Conservation (phyloP, 768 basidiomycete species). For the Boletus pseudo-olivaceus region DNA sequence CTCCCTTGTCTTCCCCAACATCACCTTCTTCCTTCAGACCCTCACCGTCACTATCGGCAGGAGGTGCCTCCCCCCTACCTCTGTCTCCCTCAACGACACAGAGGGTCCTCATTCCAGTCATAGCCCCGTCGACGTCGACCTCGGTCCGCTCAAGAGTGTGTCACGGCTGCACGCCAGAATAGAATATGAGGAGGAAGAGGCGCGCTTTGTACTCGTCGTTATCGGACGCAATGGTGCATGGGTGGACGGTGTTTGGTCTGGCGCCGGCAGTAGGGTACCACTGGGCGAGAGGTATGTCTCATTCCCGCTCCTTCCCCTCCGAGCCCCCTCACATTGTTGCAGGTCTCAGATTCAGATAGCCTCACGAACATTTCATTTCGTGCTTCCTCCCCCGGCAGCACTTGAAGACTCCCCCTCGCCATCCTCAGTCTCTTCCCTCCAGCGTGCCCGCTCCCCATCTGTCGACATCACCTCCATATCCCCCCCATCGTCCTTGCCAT, state of each 20-base stretch:
- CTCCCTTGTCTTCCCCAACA: conserved; percentile 88
- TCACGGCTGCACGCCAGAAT: conserved; percentile 96
- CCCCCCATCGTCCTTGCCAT: conserved; percentile 77
- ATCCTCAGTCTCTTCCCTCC: conserved; percentile 68
- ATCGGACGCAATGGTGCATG: conserved; percentile 97
- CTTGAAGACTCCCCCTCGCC: conserved; percentile 81
- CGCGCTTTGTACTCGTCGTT: conserved; percentile 85
- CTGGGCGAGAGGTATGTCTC: conserved; percentile 71
- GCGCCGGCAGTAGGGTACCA: conserved; percentile 81
- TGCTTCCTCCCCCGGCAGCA: conserved; percentile 83
- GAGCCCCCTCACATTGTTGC: conserved; percentile 15
- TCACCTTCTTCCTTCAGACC: conserved; percentile 96
- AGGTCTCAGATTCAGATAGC: conserved; percentile 97
- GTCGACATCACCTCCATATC: conserved; percentile 80
- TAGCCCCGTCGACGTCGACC: conserved; percentile 76
- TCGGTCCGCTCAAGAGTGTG: conserved; percentile 95
- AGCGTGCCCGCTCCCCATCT: conserved; percentile 71
- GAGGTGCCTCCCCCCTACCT: conserved; percentile 67
- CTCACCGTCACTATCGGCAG: conserved; percentile 93
- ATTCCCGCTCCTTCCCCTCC: not conserved
- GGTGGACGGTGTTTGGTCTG: conserved; percentile 96
- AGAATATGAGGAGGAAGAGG: conserved; percentile 87
- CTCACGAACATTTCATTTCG: conserved; percentile 94
- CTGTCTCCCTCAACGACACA: conserved; percentile 43
- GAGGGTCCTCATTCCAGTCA: conserved; percentile 35